These are phyloP conservation scores for Lycium ferocissimum DNA, from an alignment of 257 asterid species.

Conservation along the genomic window DNA sequence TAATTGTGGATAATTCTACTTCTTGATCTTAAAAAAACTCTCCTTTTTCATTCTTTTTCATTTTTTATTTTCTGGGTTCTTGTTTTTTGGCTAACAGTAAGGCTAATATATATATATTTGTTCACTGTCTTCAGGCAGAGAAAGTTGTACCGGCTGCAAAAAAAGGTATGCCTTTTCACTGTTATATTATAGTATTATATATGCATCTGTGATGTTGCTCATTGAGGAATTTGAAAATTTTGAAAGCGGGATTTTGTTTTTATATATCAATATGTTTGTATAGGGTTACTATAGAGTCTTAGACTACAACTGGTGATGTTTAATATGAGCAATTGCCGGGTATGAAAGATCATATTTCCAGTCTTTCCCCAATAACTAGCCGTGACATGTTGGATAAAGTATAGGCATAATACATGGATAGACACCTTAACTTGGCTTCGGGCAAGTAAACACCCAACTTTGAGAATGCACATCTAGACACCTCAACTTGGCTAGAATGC, in stretches of 20 bases:
- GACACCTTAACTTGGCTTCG: too few relatives aligned
- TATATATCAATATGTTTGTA: not conserved
- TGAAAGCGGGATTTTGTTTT: too few relatives aligned
- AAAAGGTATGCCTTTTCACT: not conserved
- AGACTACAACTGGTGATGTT: not conserved
- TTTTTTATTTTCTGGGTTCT: not conserved
- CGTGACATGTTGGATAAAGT: not conserved
- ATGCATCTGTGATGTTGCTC: not conserved
- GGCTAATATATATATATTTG: not conserved
- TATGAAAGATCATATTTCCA: not conserved
- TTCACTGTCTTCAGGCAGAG: not conserved
- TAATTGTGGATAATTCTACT: not conserved
- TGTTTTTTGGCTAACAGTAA: too few relatives aligned
- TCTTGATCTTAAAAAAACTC: not conserved
- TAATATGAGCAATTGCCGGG: not conserved
- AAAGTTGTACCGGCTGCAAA: not conserved
- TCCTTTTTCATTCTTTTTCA: too few relatives aligned
- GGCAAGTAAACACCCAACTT: too few relatives aligned
- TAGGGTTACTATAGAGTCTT: not conserved
- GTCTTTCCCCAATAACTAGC: not conserved
- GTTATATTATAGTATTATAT: not conserved
- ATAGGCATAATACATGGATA: too few relatives aligned
- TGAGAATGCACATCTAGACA: too few relatives aligned
- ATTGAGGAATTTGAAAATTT: not conserved
- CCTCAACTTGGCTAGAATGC: too few relatives aligned